phyloP scores from a whole-genome alignment of 2,329 filamentous ascomycete genomes.

The Alternaria solani region DNA sequence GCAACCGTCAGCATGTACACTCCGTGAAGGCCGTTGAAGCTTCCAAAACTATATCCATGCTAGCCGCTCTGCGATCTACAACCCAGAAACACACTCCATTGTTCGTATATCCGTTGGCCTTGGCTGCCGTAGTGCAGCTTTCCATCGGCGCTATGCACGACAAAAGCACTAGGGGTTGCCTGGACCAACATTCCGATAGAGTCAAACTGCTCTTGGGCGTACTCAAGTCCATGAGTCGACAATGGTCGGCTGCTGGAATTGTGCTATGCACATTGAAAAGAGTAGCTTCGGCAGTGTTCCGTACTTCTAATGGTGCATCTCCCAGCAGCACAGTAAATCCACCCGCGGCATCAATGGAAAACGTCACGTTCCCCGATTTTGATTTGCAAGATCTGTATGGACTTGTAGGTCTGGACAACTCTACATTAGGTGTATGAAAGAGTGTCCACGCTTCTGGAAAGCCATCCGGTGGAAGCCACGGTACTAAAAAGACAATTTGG shows the following conservation, averaged over 20 bases:
- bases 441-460: no score
- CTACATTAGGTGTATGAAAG: background rate
- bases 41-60: conserved; percentile 75
- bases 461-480: no score
- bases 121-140: conserved; percentile 47
- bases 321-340: background rate
- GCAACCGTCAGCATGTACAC: conserved; percentile 54
- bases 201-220: conserved; percentile 26
- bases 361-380: conserved; percentile 10
- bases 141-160: conserved; percentile 68
- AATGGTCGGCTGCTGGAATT: conserved; percentile 21
- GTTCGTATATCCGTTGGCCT: conserved; percentile 31
- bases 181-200: conserved; percentile 27
- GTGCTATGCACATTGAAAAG: conserved; percentile 24
- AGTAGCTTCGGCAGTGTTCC: conserved; percentile 21
- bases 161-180: conserved; percentile 8
- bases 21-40: conserved; percentile 80
- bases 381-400: conserved; percentile 20
- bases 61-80: conserved; percentile 69
- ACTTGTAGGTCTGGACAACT: conserved; percentile 21
- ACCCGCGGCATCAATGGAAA: background rate
- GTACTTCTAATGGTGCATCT: background rate
- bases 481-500: background rate
- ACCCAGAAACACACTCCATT: conserved; percentile 68
- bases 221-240: conserved; percentile 22